phyloP scores from a whole-genome alignment of 345 rosid genomes.

The Eucalyptus sp. region DNA sequence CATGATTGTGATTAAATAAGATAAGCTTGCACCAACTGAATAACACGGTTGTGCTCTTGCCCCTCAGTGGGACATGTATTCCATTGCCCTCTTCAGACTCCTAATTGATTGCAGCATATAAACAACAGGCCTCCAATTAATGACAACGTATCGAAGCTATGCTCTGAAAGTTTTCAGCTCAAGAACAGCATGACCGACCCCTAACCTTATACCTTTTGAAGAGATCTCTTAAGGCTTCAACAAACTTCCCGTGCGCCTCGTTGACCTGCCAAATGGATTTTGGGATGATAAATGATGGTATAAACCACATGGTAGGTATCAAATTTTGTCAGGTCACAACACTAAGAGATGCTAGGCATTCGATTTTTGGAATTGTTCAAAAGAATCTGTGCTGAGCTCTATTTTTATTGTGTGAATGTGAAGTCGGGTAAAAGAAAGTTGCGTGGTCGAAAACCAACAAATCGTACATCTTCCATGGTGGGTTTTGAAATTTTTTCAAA shows the following conservation, averaged over 20 bases:
- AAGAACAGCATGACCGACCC: constrained; percentile 14
- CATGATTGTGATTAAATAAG: too few species aligned
- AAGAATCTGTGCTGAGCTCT: not conserved
- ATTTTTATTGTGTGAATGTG: not conserved
- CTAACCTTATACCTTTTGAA: constrained; percentile 17
- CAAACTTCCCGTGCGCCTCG: constrained; percentile 13
- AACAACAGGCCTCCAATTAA: not conserved
- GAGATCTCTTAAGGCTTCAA: constrained; percentile 16
- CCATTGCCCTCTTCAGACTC: too few species aligned
- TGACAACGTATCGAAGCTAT: not conserved
- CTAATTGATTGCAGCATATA: not conserved
- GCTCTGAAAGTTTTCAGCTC: constrained; percentile 4
- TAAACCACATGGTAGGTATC: not conserved
- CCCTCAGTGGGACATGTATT: too few species aligned
- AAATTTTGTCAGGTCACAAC: not conserved
- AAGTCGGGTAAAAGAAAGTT: not conserved
- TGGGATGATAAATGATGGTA: not conserved
- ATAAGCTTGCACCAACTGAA: too few species aligned
- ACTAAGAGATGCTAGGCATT: not conserved
- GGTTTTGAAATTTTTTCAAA: constrained; percentile 55
- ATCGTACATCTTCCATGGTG: constrained; percentile 60
- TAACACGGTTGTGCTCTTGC: too few species aligned
- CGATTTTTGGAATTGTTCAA: not conserved
- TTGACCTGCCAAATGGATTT: constrained; percentile 12
- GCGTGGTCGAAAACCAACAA: not conserved